Conservation (phyloP, 2,329 filamentous ascomycete species). For the Ciborinia camelliae region DNA sequence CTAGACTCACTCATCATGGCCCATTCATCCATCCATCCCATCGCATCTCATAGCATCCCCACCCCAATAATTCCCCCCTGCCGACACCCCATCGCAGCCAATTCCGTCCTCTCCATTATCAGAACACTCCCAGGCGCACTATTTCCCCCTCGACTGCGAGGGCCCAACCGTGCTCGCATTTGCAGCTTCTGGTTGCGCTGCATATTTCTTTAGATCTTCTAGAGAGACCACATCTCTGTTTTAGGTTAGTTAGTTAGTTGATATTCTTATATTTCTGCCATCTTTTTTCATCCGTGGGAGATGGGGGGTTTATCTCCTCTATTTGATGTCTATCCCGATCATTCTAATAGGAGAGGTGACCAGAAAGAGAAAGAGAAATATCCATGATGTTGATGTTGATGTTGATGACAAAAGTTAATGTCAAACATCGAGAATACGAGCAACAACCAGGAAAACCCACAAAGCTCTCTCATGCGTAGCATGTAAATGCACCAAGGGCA, state of each 20-base stretch:
- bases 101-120: constrained; percentile 27
- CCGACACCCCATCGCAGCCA: constrained; percentile 24
- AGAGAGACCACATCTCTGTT: constrained; percentile 29
- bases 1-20: too few species aligned
- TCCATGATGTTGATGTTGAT: too few species aligned
- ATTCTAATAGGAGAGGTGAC: too few species aligned
- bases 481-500: constrained; percentile 39
- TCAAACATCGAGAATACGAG: not conserved
- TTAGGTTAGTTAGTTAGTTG: not conserved
- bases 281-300: too few species aligned
- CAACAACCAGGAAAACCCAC: constrained; percentile 25
- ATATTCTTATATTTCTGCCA: not conserved
- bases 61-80: constrained; percentile 2
- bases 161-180: constrained; percentile 28
- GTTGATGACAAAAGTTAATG: too few species aligned
- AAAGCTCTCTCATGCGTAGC: constrained; percentile 40
- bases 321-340: too few species aligned
- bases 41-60: not conserved
- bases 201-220: constrained; percentile 38
- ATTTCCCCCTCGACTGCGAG: constrained; percentile 23
- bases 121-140: constrained; percentile 21
- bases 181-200: constrained; percentile 28
- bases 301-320: too few species aligned
- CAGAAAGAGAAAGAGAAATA: too few species aligned
- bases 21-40: too few species aligned